Base-by-base conservation (phyloP, 495 filamentous ascomycete species). In the Penicillium arizonense region DNA sequence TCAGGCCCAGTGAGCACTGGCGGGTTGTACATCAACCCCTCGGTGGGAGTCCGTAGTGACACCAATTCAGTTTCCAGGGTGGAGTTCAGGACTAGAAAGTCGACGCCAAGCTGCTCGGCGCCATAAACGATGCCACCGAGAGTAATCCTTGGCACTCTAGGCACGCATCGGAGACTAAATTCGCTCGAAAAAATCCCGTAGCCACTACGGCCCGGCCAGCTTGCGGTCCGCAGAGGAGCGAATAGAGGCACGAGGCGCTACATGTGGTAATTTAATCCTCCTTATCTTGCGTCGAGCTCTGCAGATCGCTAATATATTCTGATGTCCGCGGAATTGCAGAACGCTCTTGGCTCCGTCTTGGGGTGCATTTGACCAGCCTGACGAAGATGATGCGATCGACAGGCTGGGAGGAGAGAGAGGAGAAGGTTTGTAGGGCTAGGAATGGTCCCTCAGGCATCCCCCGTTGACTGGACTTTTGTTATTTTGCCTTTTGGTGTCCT, bases 21-120 rank as follows among this genome's bases (percentile, higher is more conserved):
- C 48, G 30, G 38, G 48, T 50, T 33, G 50, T 52, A 52, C 39
- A 16, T 11, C 30, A 32, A 23, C 21, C 43, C 28, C 32, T 51
- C 43, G 23, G 26, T 54, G 18, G 36, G 23, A 42, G 43, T 23
- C 13, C 30, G 32, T 33, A 28, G 47, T 50, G 13, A 41, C 47
- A 49, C 44, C 24, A 13, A 2, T 37, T 14, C 28, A 30, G 10
- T 44, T 30, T 4, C 38, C 8, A 8, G 33, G 18, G 40, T 56
- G 30, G 49, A 53, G 44, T 35, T 43, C 24, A 26, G 45, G 52
- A 39, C 9, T 35, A 56, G 28, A 47, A 43, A 34, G 30, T 36
- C 35, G 24, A 20, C 46, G 61, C 61, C 61, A 62, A 64, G 61
- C 16, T 32, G 38, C 45, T 56, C 49, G 58, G 55, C 52, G 53